Evolutionary conservation across 2,329 filamentous ascomycete species (phyloP), one percentile per base, ranked within the genome.

Genomic region (Bipolaris oryzae): DNA sequence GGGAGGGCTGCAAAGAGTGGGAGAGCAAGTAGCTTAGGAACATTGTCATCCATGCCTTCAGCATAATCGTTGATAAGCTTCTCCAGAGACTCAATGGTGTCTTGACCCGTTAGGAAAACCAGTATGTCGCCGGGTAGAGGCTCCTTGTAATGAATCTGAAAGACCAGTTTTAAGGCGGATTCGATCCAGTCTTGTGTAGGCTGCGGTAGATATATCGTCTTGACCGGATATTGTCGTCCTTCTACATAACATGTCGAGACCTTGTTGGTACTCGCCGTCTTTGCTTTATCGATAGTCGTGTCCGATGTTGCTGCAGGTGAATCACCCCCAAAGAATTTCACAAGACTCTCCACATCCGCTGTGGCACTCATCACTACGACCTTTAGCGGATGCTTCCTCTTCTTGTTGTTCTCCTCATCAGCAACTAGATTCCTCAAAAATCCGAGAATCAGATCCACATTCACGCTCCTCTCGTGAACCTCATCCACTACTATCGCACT

Each of bases 361-460:
- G 95, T 99, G 47, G 95, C 95, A 82, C 93, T 97, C 95, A 99
- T 99, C 71, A 98, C 86, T 33, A 96, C 85, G 3, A 98, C 87
- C 74, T 96, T 98, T 53, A 99, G 79, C 1, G 90, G 88, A 48
- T 67, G 55, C 25, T 70, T 64, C 20, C 73, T 67, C 28, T 89
- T 79, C 5, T 89, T 90, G 5, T 89, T 90, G 4, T 89, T 85
- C 6, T 90, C 86, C 42, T 84, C 81, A 2, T 84, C 81, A 0
- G 82, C 80, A 1, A 95, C 79, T 44, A 98, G 85, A 58, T 90
- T 89, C 71, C 91, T 91, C 60, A 99, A 74, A 63, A 99, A 98
- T 0, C 95, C 95, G 23, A 96, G 82, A 9, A 97, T 82, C 23
- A 99, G 78, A 78, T 99, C 95, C 7, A 97, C 94, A 73, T 98